Percentiles rank a stretch among this genome's conserved stretches.
phyloP scores from a whole-genome alignment of 139 green algal species.

The Spirogloea muscicola region DNA sequence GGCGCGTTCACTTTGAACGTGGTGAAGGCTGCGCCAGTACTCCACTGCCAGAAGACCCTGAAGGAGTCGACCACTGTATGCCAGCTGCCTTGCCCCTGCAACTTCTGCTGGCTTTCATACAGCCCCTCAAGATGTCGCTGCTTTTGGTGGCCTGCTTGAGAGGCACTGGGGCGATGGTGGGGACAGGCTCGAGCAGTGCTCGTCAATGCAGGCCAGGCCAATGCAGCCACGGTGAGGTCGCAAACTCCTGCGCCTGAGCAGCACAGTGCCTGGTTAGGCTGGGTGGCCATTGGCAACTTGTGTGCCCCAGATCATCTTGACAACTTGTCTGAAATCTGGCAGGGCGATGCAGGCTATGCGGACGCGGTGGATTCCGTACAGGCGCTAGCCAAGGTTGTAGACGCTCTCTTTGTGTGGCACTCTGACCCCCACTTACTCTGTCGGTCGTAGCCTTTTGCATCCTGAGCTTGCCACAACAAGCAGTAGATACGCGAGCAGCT shows the following conservation, averaged over 20 bases:
- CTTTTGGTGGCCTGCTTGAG: not conserved
- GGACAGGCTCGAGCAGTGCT: constrained; percentile 74
- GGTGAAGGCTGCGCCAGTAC: constrained; percentile 89
- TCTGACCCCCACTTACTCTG: too few relatives aligned
- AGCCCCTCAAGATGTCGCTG: not conserved
- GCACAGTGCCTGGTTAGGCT: too few relatives aligned
- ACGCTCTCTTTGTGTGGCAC: too few relatives aligned
- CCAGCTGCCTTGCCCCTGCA: not conserved
- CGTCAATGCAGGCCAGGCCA: constrained; percentile 94
- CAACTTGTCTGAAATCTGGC: too few relatives aligned
- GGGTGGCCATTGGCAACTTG: too few relatives aligned
- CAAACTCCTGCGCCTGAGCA: too few relatives aligned
- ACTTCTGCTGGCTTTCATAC: too few relatives aligned
- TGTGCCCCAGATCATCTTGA: too few relatives aligned
- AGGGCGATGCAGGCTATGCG: constrained; percentile 63
- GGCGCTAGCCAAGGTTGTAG: constrained; percentile 51
- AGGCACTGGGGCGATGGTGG: not conserved
- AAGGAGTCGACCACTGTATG: constrained; percentile 53
- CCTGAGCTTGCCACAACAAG: too few relatives aligned
- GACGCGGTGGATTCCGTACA: constrained; percentile 63
- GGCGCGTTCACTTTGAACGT: constrained; percentile 95
- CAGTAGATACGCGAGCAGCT: too few relatives aligned
- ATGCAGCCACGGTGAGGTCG: constrained; percentile 59
- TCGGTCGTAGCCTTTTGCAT: too few relatives aligned
- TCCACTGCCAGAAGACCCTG: constrained; percentile 87